Evolutionary conservation across 2,329 filamentous ascomycete species (phyloP), one percentile per base, ranked within the genome.

Genomic region (Chrysoporthe cubensis): DNA sequence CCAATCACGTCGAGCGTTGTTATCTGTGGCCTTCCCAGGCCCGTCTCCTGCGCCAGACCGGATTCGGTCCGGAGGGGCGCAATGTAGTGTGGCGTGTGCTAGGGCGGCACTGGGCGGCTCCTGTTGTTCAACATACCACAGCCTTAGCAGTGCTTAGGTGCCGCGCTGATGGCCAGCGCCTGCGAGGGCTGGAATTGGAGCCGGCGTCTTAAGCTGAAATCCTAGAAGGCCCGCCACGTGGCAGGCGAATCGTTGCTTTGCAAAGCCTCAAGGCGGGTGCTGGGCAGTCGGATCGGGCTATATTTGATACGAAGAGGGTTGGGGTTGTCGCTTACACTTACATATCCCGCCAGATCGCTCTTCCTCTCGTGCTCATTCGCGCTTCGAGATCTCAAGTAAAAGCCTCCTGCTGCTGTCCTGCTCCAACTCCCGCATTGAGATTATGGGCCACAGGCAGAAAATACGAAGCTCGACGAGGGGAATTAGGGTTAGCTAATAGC

Each of bases 1-100:
- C 52, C 63, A 65, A 59, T 65, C 63, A 65, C 8, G 16, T 48
- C 13, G 16, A 18, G 42, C 40, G 9, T 57, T n/a, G 63, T 65
- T 65, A 58, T 58, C 54, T 64, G 50, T 40, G 52, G 63, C 54
- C 40, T 63, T 16, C 32, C 52, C 26, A n/a, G 26, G 21, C 1
- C 18, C 21, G 16, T 34, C 42, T 18, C 40, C 18, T 32, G 42
- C 52, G 43, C 63, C 52, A 58, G 43, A 54, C 63, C 54, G 43
- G 21, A 65, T 65, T 26, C 14, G 59, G 43, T 34, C 34, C 43
- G 26, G 26, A 21, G 59, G 13, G 43, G 57, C 57, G 37, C 18
- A 42, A 58, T 60, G n/a, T 60, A 40, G n/a, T 44, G 60, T 26
- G 44, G 60, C 60, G 32, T 26, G 43, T 21, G 9, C n/a, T 8